Conservation (phyloP, 345 rosid species). For the Pseudoturritis turrita region DNA sequence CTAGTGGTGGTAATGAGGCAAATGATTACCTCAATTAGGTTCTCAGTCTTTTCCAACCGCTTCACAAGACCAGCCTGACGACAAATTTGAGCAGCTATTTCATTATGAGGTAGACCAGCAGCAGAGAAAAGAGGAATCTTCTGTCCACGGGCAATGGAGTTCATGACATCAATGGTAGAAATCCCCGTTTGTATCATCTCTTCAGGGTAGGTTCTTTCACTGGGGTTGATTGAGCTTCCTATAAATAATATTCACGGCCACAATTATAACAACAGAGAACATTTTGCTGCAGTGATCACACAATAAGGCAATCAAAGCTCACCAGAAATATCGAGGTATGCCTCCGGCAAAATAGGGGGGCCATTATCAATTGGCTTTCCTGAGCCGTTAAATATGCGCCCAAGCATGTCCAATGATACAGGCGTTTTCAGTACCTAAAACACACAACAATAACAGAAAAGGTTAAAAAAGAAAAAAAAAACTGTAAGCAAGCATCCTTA, state of each 20-base stretch:
- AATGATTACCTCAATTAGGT: conserved; percentile 65
- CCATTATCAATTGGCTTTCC: conserved; percentile 99
- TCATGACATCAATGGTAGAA: conserved; percentile 99
- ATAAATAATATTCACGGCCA: background rate
- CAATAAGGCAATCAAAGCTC: conserved; percentile 1
- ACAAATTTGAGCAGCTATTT: conserved; percentile 99
- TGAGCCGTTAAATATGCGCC: conserved; percentile 97
- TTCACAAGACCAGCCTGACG: conserved; percentile 99
- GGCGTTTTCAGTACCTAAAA: conserved; percentile 92
- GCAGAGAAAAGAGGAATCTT: conserved; percentile 99
- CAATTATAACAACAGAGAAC: background rate
- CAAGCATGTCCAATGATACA: conserved; percentile 97
- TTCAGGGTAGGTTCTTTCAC: conserved; percentile 99
- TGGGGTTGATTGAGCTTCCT: conserved; percentile 99
- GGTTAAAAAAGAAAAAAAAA: background rate
- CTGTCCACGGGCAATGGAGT: conserved; percentile 98
- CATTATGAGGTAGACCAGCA: conserved; percentile 99
- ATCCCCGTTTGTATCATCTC: conserved; percentile 99
- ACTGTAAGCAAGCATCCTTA: background rate
- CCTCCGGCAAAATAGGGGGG: conserved; percentile 96
- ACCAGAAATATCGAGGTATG: conserved; percentile 97
- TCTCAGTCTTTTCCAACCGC: conserved; percentile 82
- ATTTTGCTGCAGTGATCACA: background rate
- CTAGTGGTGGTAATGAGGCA: background rate
- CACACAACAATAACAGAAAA: conserved; percentile 9